A percentile compares a stretch with the other conserved stretches of the same genome.
Conservation (phyloP, 495 filamentous ascomycete species). For the Penicillium subrubescens region DNA sequence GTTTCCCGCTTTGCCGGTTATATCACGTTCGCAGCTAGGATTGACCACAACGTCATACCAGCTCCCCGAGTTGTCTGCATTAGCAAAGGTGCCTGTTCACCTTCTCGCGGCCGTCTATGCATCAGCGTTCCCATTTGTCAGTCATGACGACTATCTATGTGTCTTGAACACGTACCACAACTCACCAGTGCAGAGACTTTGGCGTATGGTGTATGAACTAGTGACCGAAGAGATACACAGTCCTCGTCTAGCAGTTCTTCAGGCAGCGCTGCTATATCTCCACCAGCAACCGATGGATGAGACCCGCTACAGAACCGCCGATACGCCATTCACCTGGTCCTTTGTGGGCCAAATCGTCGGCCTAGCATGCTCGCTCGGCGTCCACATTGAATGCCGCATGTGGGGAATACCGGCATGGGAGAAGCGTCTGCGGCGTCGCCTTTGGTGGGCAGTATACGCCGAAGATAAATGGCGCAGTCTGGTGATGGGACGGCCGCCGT, state of each 20-base stretch:
- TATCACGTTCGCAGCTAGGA: not conserved
- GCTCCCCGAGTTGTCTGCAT: not conserved
- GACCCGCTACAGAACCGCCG: slow-evolving; percentile 25
- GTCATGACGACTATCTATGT: slow-evolving; percentile 36
- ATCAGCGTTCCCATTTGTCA: slow-evolving; percentile 21
- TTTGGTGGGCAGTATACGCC: slow-evolving; percentile 91
- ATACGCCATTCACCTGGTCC: slow-evolving; percentile 41
- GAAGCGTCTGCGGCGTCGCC: slow-evolving; percentile 76
- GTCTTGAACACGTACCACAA: slow-evolving; percentile 33
- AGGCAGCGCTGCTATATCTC: slow-evolving; percentile 39
- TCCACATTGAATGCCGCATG: slow-evolving; percentile 66
- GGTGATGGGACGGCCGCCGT: slow-evolving; percentile 78
- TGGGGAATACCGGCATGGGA: slow-evolving; percentile 76
- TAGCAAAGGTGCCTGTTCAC: not conserved
- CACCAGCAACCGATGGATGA: slow-evolving; percentile 28
- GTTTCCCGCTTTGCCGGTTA: not conserved
- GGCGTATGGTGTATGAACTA: slow-evolving; percentile 38
- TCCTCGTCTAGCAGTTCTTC: slow-evolving; percentile 36
- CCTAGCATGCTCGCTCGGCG: slow-evolving; percentile 56
- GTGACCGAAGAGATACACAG: slow-evolving; percentile 39
- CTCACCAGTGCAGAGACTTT: slow-evolving; percentile 30
- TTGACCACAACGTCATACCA: not conserved
- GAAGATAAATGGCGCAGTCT: slow-evolving; percentile 92
- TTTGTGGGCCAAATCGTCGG: slow-evolving; percentile 40
- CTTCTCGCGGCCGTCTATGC: not conserved